Evolutionary conservation across 2,329 filamentous ascomycete species (phyloP).

Genomic region (Phialocephala subalpina): DNA sequence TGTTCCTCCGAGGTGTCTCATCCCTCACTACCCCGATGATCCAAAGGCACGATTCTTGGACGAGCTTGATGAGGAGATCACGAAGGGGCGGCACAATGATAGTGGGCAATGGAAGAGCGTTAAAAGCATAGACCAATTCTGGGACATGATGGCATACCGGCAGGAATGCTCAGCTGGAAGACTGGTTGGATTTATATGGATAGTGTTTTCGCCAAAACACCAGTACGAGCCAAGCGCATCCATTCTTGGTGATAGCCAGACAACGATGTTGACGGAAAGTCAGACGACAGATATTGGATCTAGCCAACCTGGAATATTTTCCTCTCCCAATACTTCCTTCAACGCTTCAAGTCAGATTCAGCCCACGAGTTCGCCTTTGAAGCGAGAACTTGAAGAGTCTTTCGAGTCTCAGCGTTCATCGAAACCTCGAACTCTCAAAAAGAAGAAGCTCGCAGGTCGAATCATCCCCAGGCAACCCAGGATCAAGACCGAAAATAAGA

Average conservation of each 20-base stretch:
- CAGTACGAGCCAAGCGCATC: slow-evolving; percentile 22
- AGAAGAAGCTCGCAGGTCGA: slow-evolving; percentile 61
- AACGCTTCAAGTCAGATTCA: slow-evolving; percentile 31
- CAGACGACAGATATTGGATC: slow-evolving; percentile 21
- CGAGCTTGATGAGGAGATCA: slow-evolving; percentile 86
- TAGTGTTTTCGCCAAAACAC: slow-evolving; percentile 67
- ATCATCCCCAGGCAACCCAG: slow-evolving; percentile 71
- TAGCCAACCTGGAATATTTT: slow-evolving; percentile 33
- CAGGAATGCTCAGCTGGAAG: slow-evolving; percentile 95
- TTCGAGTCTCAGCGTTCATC: slow-evolving; percentile 9
- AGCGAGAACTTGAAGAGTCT: background rate
- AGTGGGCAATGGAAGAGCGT: slow-evolving; percentile 84
- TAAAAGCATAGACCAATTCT: slow-evolving; percentile 87
- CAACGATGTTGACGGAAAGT: slow-evolving; percentile 23
- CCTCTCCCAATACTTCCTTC: slow-evolving; percentile 36
- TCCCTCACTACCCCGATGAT: slow-evolving; percentile 93
- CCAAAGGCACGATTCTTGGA: slow-evolving; percentile 90
- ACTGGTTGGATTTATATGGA: slow-evolving; percentile 93
- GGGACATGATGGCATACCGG: slow-evolving; percentile 97
- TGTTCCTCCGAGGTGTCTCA: slow-evolving; percentile 81
- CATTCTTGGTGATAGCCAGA: slow-evolving; percentile 32
- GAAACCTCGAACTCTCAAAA: slow-evolving; percentile 46
- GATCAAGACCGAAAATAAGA: slow-evolving; percentile 66
- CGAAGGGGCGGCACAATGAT: slow-evolving; percentile 62
- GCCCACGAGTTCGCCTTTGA: slow-evolving; percentile 26